phyloP scores from a whole-genome alignment of 768 basidiomycete species.

The Boletellus sp. region DNA sequence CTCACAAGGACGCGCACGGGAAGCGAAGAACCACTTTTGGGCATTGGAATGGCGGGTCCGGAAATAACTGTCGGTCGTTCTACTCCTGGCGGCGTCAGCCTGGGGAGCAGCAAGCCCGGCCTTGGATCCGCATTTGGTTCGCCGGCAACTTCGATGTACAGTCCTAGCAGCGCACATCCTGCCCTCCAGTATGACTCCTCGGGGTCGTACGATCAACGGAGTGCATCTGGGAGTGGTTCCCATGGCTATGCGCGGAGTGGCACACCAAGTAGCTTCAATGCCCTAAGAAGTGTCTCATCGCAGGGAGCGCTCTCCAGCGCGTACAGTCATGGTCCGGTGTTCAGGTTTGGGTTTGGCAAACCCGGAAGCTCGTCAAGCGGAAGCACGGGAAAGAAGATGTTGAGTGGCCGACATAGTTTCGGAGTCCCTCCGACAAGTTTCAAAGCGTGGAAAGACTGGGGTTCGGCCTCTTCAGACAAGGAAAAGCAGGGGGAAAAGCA shows the following conservation, averaged over 20 bases:
- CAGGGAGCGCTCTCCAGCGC: conserved; percentile 27
- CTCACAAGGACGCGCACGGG: conserved; percentile 28
- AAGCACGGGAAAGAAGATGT: conserved; percentile 13
- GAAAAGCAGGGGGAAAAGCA: conserved; percentile 15
- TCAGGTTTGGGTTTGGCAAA: conserved; percentile 18
- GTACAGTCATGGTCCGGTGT: conserved; percentile 14
- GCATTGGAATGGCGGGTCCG: conserved; percentile 9
- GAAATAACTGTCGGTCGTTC: conserved; percentile 7
- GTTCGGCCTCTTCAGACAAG: conserved; percentile 16
- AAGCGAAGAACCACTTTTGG: conserved; percentile 29
- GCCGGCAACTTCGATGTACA: conserved; percentile 16
- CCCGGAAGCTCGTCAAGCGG: conserved; percentile 19
- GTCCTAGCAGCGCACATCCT: conserved; percentile 13
- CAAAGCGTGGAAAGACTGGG: conserved; percentile 22
- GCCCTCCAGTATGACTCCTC: conserved; percentile 13
- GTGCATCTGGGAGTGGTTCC: conserved; percentile 23
- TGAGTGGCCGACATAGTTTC: conserved; percentile 9
- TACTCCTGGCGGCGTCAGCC: conserved; percentile 7
- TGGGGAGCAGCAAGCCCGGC: conserved; percentile 7
- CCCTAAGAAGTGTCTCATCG: conserved; percentile 29
- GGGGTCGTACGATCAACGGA: conserved; percentile 18
- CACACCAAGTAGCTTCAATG: conserved; percentile 25
- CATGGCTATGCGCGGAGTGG: conserved; percentile 23
- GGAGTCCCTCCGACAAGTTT: conserved; percentile 29
- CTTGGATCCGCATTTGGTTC: conserved; percentile 33